Evolutionary conservation across 2,329 filamentous ascomycete species (phyloP), one percentile per base, ranked within the genome.

Genomic region (Metarhizium brunneum): DNA sequence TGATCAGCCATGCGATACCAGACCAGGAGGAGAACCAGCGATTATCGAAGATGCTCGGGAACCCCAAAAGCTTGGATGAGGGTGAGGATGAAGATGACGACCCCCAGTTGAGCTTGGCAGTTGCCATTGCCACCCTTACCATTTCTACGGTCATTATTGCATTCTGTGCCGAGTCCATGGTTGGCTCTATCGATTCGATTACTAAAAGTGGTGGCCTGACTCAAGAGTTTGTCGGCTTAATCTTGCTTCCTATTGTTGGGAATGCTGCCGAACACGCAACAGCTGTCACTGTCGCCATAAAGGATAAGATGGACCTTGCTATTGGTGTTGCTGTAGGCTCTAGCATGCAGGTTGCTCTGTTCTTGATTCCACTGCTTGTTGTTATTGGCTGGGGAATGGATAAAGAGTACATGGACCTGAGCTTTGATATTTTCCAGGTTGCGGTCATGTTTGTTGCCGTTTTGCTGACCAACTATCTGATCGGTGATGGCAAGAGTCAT

Each of bases 351-450:
- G 89, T 92, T 50, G 83, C 88, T 1, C 78, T 92, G 32, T 90
- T 92, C 68, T 78, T 92, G 52, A 90, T 89, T 8, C 88, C 88
- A 0, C 73, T 92, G 11, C 80, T 91, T 36, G 86, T 91, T 56
- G 80, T 92, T 42, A 82, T 92, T 40, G 88, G 88, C 54, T 92
- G 88, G 88, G 84, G 83, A 59, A 84, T 91, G 79, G 80, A 74
- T 42, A 69, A 81, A 59, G 83, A 86, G 58, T 77, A 83, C 1
- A 92, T 92, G 89, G 89, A 85, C 20, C 79, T 95, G 5, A 86
- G 86, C 68, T 94, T 96, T 67, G 90, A 95, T 66, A 85, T 85
- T 1, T 96, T 96, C 76, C 90, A 96, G 72, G 85, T 96, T 14
- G 87, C 91, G 25, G 86, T 88, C 45, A 74, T 95, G 45, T 95